phyloP scores from a whole-genome alignment of 2,329 filamentous ascomycete species.

The Sphaerulina populicola region DNA sequence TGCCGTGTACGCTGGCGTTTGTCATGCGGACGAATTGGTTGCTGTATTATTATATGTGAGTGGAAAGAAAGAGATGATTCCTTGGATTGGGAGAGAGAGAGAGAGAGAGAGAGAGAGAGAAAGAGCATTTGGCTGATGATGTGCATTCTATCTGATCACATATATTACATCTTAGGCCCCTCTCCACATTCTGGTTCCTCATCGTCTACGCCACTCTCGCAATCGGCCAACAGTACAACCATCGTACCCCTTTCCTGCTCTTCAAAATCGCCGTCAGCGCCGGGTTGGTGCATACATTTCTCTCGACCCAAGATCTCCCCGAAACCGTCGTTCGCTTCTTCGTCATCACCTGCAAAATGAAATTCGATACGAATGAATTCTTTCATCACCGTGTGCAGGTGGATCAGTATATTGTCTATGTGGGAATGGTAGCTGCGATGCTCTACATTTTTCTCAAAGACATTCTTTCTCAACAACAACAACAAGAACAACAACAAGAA shows the following conservation, averaged over 20 bases:
- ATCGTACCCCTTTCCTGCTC: slow-evolving; percentile 38
- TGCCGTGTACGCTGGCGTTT: slow-evolving; percentile 47
- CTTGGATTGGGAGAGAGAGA: neutral
- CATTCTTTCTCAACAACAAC: slow-evolving; percentile 7
- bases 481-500: too few relatives aligned
- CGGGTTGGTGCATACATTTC: slow-evolving; percentile 34
- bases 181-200: slow-evolving; percentile 54
- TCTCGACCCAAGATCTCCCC: slow-evolving; percentile 37
- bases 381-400: slow-evolving; percentile 43
- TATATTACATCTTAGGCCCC: neutral
- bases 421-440: slow-evolving; percentile 48
- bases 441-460: slow-evolving; percentile 32
- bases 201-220: slow-evolving; percentile 47
- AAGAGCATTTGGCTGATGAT: neutral
- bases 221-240: slow-evolving; percentile 38
- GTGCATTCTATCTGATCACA: neutral
- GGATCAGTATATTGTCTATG: slow-evolving; percentile 49
- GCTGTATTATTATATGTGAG: slow-evolving; percentile 51
- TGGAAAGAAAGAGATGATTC: neutral
- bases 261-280: slow-evolving; percentile 44
- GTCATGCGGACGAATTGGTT: slow-evolving; percentile 50
- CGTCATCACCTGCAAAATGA: slow-evolving; percentile 39
- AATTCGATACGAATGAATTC: slow-evolving; percentile 44
- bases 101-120: too few relatives aligned
- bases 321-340: slow-evolving; percentile 37